Percentiles rank a stretch among this genome's conserved stretches.
Evolutionary conservation across 768 basidiomycete genomes (phyloP).

Genomic region (Panaeolus papilionaceus): DNA sequence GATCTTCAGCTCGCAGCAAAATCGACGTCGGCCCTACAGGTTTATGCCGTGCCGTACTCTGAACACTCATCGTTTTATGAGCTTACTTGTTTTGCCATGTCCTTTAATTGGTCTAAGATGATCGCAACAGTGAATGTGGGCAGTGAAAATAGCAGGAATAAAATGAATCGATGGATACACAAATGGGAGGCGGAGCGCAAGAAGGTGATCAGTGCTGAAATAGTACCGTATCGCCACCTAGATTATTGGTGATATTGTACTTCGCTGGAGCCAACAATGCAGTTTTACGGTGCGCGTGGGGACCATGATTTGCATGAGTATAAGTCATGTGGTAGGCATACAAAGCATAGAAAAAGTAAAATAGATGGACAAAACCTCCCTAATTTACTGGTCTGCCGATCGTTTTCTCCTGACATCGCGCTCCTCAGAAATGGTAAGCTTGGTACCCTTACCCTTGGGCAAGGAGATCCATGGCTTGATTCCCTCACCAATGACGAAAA

Average conservation of each 20-base stretch:
- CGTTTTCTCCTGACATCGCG: constrained; percentile 90
- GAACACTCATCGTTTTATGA: constrained; percentile 98
- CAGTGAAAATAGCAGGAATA: constrained; percentile 71
- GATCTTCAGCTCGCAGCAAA: constrained; percentile 74
- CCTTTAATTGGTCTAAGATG: constrained; percentile 84
- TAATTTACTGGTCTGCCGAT: constrained; percentile 66
- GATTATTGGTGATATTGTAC: constrained; percentile 53
- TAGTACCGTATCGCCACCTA: constrained; percentile 47
- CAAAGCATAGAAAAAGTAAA: constrained; percentile 42
- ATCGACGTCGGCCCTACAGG: constrained; percentile 69
- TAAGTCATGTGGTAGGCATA: constrained; percentile 45
- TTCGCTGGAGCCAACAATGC: background rate
- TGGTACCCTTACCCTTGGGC: constrained; percentile 97
- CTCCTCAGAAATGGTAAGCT: constrained; percentile 97
- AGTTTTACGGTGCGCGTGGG: constrained; percentile 10
- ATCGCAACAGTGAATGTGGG: constrained; percentile 96
- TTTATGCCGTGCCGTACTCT: constrained; percentile 91
- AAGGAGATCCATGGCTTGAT: constrained; percentile 96
- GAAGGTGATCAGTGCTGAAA: constrained; percentile 45
- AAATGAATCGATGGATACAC: constrained; percentile 90
- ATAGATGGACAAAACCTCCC: constrained; percentile 26
- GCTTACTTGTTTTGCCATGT: constrained; percentile 93
- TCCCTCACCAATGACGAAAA: constrained; percentile 98
- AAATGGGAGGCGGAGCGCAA: constrained; percentile 88
- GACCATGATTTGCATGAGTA: constrained; percentile 36